Conservation (phyloP, 306 rosid species). For the Citrullus colocynthis region DNA sequence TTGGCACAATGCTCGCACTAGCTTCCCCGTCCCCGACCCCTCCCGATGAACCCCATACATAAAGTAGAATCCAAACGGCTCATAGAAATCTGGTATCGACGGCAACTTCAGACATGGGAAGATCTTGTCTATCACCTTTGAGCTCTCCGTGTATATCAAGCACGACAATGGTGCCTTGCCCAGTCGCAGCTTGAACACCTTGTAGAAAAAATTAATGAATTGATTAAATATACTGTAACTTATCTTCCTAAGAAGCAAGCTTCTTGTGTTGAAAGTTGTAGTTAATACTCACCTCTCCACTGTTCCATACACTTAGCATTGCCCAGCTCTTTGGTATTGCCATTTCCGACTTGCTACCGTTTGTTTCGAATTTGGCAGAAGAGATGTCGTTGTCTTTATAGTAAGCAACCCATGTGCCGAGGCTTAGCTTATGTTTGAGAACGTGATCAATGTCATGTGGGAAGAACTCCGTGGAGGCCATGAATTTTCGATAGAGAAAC, state of each 20-base stretch:
- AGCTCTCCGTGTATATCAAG: conserved; percentile 48
- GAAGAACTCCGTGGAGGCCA: conserved; percentile 60
- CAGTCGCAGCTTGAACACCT: conserved; percentile 46
- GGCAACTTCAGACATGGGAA: conserved; percentile 81
- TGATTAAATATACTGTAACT: neutral
- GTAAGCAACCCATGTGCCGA: conserved; percentile 87
- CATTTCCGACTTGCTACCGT: conserved; percentile 22
- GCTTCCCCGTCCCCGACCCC: conserved; percentile 64
- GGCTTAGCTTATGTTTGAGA: conserved; percentile 52
- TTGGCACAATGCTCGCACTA: conserved; percentile 50
- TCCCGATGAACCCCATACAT: conserved; percentile 66
- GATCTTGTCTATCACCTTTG: conserved; percentile 48
- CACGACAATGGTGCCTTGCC: conserved; percentile 69
- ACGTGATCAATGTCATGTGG: conserved; percentile 61
- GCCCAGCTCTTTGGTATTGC: conserved; percentile 46
- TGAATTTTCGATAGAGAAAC: conserved; percentile 51
- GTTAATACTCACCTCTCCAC: conserved; percentile 31
- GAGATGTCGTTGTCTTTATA: conserved; percentile 26
- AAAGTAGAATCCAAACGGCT: conserved; percentile 87
- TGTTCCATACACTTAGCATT: conserved; percentile 88
- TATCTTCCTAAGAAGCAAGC: neutral
- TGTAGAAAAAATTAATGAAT: neutral
- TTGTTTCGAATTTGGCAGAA: conserved; percentile 15
- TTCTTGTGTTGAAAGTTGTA: neutral
- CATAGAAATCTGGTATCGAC: conserved; percentile 53